Evolutionary conservation across 2,329 filamentous ascomycete species (phyloP).

Genomic region (Nigrospora sphaerica): DNA sequence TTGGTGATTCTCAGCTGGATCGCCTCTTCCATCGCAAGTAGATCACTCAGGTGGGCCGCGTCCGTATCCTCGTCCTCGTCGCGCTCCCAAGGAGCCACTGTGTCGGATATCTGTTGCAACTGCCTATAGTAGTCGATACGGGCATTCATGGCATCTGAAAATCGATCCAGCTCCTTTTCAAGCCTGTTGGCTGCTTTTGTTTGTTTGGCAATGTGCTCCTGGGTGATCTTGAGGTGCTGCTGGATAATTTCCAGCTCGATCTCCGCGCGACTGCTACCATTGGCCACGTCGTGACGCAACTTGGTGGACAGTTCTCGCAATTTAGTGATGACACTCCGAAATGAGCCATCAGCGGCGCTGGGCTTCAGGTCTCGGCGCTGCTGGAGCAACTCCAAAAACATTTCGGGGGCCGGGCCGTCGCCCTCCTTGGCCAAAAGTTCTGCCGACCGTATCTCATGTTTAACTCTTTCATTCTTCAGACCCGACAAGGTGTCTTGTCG

Average conservation of each 20-base stretch:
- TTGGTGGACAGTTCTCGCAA: slow-evolving; percentile 56
- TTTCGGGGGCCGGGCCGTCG: slow-evolving; percentile 65
- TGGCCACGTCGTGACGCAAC: slow-evolving; percentile 50
- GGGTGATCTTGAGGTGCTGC: slow-evolving; percentile 53
- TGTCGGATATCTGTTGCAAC: slow-evolving; percentile 85
- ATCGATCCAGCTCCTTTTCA: slow-evolving; percentile 68
- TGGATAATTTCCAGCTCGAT: slow-evolving; percentile 61
- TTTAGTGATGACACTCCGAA: slow-evolving; percentile 64
- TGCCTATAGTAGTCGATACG: slow-evolving; percentile 87
- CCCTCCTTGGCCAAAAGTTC: slow-evolving; percentile 52
- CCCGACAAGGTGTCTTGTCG: slow-evolving; percentile 72
- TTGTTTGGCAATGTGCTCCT: slow-evolving; percentile 44
- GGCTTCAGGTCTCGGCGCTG: slow-evolving; percentile 42
- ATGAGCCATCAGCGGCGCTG: slow-evolving; percentile 46
- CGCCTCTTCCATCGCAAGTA: slow-evolving; percentile 37
- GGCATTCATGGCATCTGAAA: slow-evolving; percentile 73
- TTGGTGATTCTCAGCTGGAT: slow-evolving; percentile 52
- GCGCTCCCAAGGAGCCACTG: slow-evolving; percentile 68
- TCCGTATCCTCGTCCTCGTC: slow-evolving; percentile 40
- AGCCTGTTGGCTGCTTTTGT: slow-evolving; percentile 38
- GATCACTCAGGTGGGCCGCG: slow-evolving; percentile 27
- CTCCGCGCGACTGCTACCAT: slow-evolving; percentile 45
- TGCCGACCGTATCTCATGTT: slow-evolving; percentile 62
- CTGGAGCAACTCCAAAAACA: slow-evolving; percentile 43
- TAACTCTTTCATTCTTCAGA: slow-evolving; percentile 65